Conservation (phyloP, 2,329 filamentous ascomycete species). For the Venturia asperata region DNA sequence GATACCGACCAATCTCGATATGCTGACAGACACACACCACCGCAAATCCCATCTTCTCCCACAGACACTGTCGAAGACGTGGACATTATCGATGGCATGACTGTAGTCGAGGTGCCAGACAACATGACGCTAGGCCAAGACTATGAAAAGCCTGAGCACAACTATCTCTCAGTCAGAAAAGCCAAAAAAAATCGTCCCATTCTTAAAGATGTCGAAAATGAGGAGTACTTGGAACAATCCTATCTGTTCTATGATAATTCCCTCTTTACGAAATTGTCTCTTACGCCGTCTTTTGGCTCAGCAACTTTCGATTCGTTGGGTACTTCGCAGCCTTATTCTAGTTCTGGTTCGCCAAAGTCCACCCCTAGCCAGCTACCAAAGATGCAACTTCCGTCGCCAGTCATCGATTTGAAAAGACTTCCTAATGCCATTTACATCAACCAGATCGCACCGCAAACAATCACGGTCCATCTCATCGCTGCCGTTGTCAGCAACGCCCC, state of each 20-base stretch:
- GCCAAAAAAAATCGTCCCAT: neutral
- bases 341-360: slow-evolving; percentile 5
- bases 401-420: slow-evolving; percentile 62
- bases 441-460: slow-evolving; percentile 67
- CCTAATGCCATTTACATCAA: slow-evolving; percentile 60
- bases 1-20: neutral
- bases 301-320: slow-evolving; percentile 17
- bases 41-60: neutral
- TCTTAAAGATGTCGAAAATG: neutral
- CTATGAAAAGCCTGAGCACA: neutral
- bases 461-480: slow-evolving; percentile 75
- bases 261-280: neutral
- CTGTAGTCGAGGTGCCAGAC: neutral
- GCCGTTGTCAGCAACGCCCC: slow-evolving; percentile 67
- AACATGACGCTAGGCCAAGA: neutral
- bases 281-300: neutral
- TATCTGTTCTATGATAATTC: slow-evolving; percentile 1
- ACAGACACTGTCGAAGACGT: neutral
- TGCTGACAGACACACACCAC: neutral
- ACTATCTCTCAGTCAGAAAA: neutral
- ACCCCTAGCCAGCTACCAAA: slow-evolving; percentile 16
- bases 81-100: neutral
- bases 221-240: slow-evolving; percentile 10
- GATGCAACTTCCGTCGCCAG: slow-evolving; percentile 36
- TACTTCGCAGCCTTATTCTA: slow-evolving; percentile 6